Conservation (phyloP, 2,329 filamentous ascomycete species). For the Blastomyces silverae region DNA sequence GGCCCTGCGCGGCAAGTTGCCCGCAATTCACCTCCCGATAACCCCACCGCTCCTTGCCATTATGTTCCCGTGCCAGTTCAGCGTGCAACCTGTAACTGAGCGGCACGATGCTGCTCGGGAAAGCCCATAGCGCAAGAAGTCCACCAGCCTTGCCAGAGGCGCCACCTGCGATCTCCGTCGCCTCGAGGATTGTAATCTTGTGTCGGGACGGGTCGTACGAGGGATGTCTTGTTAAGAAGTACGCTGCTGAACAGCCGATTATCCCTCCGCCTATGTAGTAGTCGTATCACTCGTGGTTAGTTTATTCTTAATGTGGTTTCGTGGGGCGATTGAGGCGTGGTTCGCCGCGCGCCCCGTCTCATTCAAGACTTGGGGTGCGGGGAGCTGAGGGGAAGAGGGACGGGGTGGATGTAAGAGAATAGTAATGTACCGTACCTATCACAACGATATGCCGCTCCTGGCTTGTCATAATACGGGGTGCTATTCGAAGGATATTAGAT, state of each 20-base stretch:
- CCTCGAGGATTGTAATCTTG: constrained; percentile 79
- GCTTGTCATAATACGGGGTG: constrained; percentile 17
- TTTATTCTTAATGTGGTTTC: neutral
- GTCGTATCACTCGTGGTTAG: neutral
- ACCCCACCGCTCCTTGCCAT: constrained; percentile 73
- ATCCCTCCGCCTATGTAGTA: constrained; percentile 68
- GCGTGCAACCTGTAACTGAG: constrained; percentile 78
- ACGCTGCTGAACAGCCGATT: constrained; percentile 85
- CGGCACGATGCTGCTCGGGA: constrained; percentile 74
- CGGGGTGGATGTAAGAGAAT: neutral
- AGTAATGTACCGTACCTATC: too few species aligned
- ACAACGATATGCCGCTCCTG: constrained; percentile 38
- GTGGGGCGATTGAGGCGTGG: neutral
- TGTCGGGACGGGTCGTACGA: constrained; percentile 68
- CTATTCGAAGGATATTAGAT: neutral
- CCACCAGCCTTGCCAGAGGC: constrained; percentile 94
- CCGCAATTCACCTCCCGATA: constrained; percentile 76
- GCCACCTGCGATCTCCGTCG: constrained; percentile 75
- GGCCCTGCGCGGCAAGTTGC: constrained; percentile 50
- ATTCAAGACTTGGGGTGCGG: neutral
- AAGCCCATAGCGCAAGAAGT: constrained; percentile 84
- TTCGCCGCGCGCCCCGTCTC: neutral
- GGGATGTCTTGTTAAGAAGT: constrained; percentile 81
- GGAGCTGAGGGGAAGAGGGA: neutral
- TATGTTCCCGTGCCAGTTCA: constrained; percentile 76